These are phyloP conservation scores for Cylindrodendrum hubeiense DNA, from an alignment of 2,329 filamentous ascomycete species.

Conservation along the genomic window DNA sequence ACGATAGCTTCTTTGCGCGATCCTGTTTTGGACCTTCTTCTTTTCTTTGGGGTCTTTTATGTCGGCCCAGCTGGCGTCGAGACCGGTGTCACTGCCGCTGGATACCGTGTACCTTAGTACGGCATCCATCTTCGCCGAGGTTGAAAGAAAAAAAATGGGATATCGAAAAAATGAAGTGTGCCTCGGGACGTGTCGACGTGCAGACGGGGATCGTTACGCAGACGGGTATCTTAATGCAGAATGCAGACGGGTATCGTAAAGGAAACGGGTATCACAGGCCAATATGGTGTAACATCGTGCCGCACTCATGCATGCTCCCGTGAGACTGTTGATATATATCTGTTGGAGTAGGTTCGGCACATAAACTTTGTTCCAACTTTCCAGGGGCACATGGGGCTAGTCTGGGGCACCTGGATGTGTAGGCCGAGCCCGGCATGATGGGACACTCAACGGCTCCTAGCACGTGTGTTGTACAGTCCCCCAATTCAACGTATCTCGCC, in stretches of 20 bases:
- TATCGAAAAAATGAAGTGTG: neutral
- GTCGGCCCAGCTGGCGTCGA: constrained; percentile 1
- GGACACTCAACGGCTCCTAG: neutral
- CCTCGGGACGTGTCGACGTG: neutral
- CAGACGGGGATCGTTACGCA: neutral
- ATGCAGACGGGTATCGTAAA: neutral
- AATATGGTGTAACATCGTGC: neutral
- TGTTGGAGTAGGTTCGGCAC: neutral
- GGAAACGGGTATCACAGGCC: neutral
- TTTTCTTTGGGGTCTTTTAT: constrained; percentile 16
- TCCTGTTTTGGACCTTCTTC: constrained; percentile 21
- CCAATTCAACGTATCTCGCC: neutral
- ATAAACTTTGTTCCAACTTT: neutral
- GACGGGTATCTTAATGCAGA: neutral
- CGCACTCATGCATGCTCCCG: constrained; percentile 2
- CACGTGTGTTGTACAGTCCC: neutral
- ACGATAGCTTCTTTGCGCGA: constrained; percentile 20
- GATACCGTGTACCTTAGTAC: neutral
- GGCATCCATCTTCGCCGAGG: neutral
- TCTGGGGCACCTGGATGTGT: neutral
- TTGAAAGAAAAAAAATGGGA: neutral
- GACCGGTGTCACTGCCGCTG: neutral
- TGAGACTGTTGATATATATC: neutral
- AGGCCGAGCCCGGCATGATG: neutral
- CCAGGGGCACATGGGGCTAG: neutral